phyloP scores from a whole-genome alignment of 371 early-diverging fungal species.

The Mucor ambiguus region DNA sequence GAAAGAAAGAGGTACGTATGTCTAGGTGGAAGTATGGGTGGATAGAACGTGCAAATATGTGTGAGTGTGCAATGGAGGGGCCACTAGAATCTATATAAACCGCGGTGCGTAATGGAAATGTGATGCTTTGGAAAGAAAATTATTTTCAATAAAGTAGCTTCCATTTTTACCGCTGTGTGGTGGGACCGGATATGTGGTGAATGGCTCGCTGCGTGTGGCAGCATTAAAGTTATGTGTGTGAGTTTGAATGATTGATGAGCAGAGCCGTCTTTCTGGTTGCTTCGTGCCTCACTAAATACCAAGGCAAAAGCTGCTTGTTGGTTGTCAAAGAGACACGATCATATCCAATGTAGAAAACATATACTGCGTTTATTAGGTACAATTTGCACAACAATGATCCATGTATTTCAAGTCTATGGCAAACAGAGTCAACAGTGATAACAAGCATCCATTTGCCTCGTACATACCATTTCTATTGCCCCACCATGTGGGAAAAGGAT shows the following conservation, averaged over 20 bases:
- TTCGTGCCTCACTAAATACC: too few relatives aligned
- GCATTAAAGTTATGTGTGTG: too few relatives aligned
- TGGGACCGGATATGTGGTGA: too few relatives aligned
- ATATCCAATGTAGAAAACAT: too few relatives aligned
- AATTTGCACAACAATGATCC: constrained; percentile 24
- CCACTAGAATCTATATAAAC: not conserved
- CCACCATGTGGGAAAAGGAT: constrained; percentile 55
- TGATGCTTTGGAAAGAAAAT: not conserved
- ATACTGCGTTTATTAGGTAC: not conserved
- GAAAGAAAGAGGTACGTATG: not conserved
- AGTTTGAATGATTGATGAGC: too few relatives aligned
- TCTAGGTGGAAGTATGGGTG: not conserved
- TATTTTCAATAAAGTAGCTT: not conserved
- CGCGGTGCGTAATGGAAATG: not conserved
- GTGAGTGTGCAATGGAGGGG: not conserved
- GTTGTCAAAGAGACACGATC: too few relatives aligned
- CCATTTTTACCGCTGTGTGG: too few relatives aligned
- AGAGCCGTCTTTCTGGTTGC: too few relatives aligned
- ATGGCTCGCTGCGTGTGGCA: too few relatives aligned
- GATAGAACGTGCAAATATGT: too few relatives aligned
- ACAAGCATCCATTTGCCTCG: too few relatives aligned
- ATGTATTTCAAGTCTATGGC: constrained; percentile 15
- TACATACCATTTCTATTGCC: constrained; percentile 43
- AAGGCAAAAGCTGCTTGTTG: too few relatives aligned
- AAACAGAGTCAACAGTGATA: not conserved